Conservation (phyloP, 352 stramenopile genomes). For the Phytophthora pistaciae region DNA sequence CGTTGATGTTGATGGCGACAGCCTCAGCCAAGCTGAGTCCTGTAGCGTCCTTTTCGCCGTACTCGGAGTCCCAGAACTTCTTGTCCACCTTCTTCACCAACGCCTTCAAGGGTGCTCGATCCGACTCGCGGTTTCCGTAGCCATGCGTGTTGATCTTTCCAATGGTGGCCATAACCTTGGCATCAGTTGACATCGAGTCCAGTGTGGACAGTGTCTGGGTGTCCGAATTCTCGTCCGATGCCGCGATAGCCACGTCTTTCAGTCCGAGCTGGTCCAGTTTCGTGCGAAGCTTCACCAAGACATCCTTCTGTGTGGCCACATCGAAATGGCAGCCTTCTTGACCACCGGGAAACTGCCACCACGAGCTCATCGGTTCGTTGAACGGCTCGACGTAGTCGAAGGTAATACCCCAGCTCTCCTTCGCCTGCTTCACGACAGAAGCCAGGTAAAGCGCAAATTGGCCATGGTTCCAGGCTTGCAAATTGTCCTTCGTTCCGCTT, state of each 20-base stretch:
- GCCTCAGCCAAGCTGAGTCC: slow-evolving; percentile 55
- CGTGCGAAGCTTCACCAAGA: slow-evolving; percentile 44
- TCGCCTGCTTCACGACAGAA: slow-evolving; percentile 45
- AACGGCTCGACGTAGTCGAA: slow-evolving; percentile 67
- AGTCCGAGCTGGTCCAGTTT: slow-evolving; percentile 42
- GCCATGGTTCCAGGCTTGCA: slow-evolving; percentile 51
- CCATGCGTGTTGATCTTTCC: slow-evolving; percentile 60
- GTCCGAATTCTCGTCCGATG: slow-evolving; percentile 57
- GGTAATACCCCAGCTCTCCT: slow-evolving; percentile 49
- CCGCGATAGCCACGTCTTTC: slow-evolving; percentile 32
- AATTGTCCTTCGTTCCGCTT: slow-evolving; percentile 47
- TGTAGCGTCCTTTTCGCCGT: slow-evolving; percentile 51
- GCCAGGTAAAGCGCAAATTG: slow-evolving; percentile 56
- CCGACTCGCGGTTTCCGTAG: slow-evolving; percentile 47
- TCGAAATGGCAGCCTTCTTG: slow-evolving; percentile 60
- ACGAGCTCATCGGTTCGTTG: slow-evolving; percentile 58
- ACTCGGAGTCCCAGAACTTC: slow-evolving; percentile 61
- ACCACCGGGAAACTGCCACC: slow-evolving; percentile 49
- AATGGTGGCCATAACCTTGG: slow-evolving; percentile 30
- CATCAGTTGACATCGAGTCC: slow-evolving; percentile 17
- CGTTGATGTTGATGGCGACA: slow-evolving; percentile 58
- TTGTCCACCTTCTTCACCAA: slow-evolving; percentile 38
- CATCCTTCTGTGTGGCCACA: slow-evolving; percentile 44
- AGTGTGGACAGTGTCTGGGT: slow-evolving; percentile 41
- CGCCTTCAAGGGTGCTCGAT: slow-evolving; percentile 37